Evolutionary conservation across 495 filamentous ascomycete genomes (phyloP).

Genomic region (Gamarada debralockiae): DNA sequence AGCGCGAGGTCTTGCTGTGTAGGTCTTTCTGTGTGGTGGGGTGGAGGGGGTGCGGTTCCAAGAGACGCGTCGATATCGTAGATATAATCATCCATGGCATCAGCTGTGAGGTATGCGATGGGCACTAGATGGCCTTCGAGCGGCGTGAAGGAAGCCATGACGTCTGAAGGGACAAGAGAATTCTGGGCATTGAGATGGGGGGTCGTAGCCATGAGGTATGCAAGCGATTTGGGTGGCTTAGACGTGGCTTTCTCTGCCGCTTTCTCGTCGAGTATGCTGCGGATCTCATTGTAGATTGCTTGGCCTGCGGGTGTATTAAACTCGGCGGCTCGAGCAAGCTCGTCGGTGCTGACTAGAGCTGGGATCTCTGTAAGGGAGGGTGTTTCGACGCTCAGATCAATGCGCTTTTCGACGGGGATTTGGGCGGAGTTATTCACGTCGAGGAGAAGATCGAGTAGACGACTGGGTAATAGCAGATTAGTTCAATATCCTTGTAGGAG

Average conservation of each 20-base stretch:
- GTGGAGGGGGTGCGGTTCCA: conserved; percentile 27
- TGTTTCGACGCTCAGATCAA: conserved; percentile 28
- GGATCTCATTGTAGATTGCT: conserved; percentile 30
- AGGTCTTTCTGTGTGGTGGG: background rate
- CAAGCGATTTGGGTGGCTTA: conserved; percentile 37
- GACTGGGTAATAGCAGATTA: conserved; percentile 10
- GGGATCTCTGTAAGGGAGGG: conserved; percentile 12
- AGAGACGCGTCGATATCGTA: conserved; percentile 64
- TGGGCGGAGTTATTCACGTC: conserved; percentile 80
- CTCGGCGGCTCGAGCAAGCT: conserved; percentile 29
- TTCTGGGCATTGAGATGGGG: conserved; percentile 10
- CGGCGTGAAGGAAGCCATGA: conserved; percentile 1
- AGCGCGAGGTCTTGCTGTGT: conserved; percentile 49
- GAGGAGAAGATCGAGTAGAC: conserved; percentile 69
- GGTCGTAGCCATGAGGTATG: conserved; percentile 30
- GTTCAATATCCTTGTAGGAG: conserved; percentile 35
- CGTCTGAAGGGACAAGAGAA: background rate
- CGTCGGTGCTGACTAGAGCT: conserved; percentile 12
- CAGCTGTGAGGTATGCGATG: conserved; percentile 60
- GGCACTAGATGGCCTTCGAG: conserved; percentile 5
- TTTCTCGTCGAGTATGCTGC: conserved; percentile 17
- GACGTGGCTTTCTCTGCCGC: conserved; percentile 34
- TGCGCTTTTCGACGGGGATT: conserved; percentile 69
- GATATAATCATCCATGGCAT: conserved; percentile 79
- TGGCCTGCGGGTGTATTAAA: conserved; percentile 38